Evolutionary conservation across 495 filamentous ascomycete genomes (phyloP), one percentile per base, ranked within the genome.

Genomic region (Neurospora sp.): DNA sequence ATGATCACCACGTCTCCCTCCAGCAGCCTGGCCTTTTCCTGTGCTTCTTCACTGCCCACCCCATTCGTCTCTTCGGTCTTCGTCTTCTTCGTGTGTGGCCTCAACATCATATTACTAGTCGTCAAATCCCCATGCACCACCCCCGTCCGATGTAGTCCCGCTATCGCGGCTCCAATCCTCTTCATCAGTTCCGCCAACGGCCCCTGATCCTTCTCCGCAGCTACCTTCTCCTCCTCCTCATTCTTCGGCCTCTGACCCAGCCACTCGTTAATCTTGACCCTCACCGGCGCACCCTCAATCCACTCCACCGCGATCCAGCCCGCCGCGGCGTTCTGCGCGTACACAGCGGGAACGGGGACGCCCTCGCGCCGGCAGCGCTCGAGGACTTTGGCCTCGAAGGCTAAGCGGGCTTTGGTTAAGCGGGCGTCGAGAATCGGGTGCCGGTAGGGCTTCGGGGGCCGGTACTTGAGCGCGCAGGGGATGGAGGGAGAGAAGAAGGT

Each of bases 91-190:
- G 11, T 27, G 3, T 72, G 69, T 40, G 84, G 84, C 72, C 91
- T 80, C 69, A 99, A 81, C 90, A 99, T 98, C 82, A 99, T 84
- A 83, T 99, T 99, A 83, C 94, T 98, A 73, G 95, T 99, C 73
- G 96, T 99, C 84, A 99, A 83, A 83, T 99, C 96, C 62, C 96
- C 96, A 85, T 99, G 96, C 69, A 96, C 88, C 59, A 98, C 89
- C 18, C 96, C 95, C 23, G 88, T 86, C 70, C 84, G 86, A 84
- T 99, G 96, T 83, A 99, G 83, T 54, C 79, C 85, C n/a, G 93
- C 96, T 20, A 98, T 89, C 7, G 89, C 89, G 16, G 78, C 73
- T 0, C 94, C 96, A 73, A 98, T 90, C 79, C 87, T 85, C 71
- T 83, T 84, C 89, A 98, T 90, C 79, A 96, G 78, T 31, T 80